A percentile compares a stretch with the other conserved stretches of the same genome.
Evolutionary conservation across 2,329 filamentous ascomycete genomes (phyloP).

Genomic region (Colletotrichum simmondsii): DNA sequence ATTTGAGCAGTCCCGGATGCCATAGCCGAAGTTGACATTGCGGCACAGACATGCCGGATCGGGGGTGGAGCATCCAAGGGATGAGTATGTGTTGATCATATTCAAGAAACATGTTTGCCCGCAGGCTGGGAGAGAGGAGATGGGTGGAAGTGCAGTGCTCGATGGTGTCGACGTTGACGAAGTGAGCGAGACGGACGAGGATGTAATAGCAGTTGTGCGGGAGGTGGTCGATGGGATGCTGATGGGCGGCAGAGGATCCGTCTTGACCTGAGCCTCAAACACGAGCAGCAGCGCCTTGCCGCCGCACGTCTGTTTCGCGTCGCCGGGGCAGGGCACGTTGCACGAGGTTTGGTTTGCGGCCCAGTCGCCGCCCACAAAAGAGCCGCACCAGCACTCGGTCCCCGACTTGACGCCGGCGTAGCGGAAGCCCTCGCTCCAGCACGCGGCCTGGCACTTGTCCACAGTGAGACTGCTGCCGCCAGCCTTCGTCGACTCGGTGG

Average conservation of each 20-base stretch:
- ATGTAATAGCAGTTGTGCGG: conserved; percentile 10
- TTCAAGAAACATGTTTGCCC: too few relatives aligned
- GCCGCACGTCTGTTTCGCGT: neutral
- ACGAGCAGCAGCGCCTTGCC: conserved; percentile 36
- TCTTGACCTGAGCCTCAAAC: conserved; percentile 35
- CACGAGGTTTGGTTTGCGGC: neutral
- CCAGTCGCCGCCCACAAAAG: neutral
- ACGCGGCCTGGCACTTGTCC: neutral
- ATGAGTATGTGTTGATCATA: conserved; percentile 11
- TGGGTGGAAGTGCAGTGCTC: neutral
- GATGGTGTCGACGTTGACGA: neutral
- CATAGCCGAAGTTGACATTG: conserved; percentile 33
- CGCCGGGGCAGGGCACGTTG: neutral
- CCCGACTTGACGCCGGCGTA: neutral
- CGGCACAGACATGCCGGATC: conserved; percentile 31
- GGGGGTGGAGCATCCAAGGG: conserved; percentile 15
- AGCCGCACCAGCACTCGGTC: neutral
- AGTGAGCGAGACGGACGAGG: conserved; percentile 8
- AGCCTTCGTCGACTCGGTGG: neutral
- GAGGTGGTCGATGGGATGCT: conserved; percentile 1
- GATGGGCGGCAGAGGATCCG: neutral
- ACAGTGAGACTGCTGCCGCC: neutral
- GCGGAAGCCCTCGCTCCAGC: neutral
- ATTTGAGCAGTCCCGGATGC: conserved; percentile 32
- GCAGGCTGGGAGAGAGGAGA: too few relatives aligned